Percentiles rank a stretch among this genome's conserved stretches.
Evolutionary conservation across 352 stramenopile species (phyloP).

Genomic region (Phytophthora colocasiae): DNA sequence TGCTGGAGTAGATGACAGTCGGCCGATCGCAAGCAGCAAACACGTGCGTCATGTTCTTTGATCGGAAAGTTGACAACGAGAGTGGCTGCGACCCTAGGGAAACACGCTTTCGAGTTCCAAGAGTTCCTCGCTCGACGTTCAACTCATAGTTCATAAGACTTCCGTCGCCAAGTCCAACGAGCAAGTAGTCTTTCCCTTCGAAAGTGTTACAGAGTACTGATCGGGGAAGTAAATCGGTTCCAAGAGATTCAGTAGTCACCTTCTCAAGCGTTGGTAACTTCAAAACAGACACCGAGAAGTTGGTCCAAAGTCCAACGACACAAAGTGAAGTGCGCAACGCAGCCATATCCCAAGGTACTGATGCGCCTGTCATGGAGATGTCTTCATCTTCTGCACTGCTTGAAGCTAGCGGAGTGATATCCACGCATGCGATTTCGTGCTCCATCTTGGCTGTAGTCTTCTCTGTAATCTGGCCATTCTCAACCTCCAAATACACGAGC

Average conservation of each 20-base stretch:
- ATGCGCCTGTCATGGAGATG: conserved; percentile 61
- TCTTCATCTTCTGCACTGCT: conserved; percentile 47
- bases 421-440: conserved; percentile 95
- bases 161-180: conserved; percentile 98
- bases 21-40: conserved; percentile 97
- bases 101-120: conserved; percentile 93
- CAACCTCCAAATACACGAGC: conserved; percentile 91
- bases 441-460: conserved; percentile 83
- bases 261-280: conserved; percentile 80
- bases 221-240: conserved; percentile 85
- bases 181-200: conserved; percentile 89
- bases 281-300: conserved; percentile 92
- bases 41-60: conserved; percentile 94
- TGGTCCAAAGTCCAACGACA: conserved; percentile 93
- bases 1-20: conserved; percentile 97
- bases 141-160: conserved; percentile 95
- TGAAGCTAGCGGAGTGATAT: conserved; percentile 75
- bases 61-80: conserved; percentile 92
- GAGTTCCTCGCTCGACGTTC: conserved; percentile 43
- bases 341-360: conserved; percentile 65
- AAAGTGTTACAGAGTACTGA: conserved; percentile 91
- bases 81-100: conserved; percentile 96
- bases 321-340: conserved; percentile 67
- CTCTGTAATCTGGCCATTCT: conserved; percentile 64
- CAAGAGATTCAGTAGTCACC: conserved; percentile 70